phyloP scores from a whole-genome alignment of 163 green algal species.

The Chlamydomonas reinhardtii region DNA sequence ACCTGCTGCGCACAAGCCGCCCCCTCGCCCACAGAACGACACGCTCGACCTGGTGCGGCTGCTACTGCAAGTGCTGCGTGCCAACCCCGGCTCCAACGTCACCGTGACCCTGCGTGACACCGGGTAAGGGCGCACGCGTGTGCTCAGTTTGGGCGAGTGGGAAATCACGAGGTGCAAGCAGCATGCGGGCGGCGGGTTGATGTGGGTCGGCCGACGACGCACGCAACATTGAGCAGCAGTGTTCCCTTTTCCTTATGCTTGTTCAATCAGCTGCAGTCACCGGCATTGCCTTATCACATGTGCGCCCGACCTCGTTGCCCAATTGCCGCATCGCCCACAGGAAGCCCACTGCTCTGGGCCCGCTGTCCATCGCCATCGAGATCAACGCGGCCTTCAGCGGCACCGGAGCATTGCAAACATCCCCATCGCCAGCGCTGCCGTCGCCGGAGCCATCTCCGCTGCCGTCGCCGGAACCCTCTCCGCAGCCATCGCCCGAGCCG shows the following conservation, averaged over 20 bases:
- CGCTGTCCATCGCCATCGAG: too few species aligned
- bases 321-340: not conserved
- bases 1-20: not conserved
- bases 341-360: not conserved
- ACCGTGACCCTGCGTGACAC: slow-evolving; percentile 24
- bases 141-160: too few species aligned
- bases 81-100: slow-evolving; percentile 5
- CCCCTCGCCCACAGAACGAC: slow-evolving; percentile 3
- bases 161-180: too few species aligned
- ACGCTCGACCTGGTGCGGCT: slow-evolving; percentile 7
- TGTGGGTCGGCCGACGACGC: too few species aligned
- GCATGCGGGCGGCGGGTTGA: too few species aligned
- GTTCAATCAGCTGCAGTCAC: too few species aligned
- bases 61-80: slow-evolving; percentile 14
- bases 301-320: not conserved
- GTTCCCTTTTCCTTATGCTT: too few species aligned
- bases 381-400: too few species aligned
- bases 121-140: not conserved
- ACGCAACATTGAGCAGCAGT: too few species aligned
- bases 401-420: too few species aligned
- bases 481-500: not conserved
- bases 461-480: not conserved
- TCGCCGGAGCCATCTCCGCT: not conserved
- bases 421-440: too few species aligned
- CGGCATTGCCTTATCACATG: too few species aligned